These are phyloP conservation scores for Fusarium sp. DNA, from an alignment of 2,329 filamentous ascomycete genomes.

Conservation along the genomic window DNA sequence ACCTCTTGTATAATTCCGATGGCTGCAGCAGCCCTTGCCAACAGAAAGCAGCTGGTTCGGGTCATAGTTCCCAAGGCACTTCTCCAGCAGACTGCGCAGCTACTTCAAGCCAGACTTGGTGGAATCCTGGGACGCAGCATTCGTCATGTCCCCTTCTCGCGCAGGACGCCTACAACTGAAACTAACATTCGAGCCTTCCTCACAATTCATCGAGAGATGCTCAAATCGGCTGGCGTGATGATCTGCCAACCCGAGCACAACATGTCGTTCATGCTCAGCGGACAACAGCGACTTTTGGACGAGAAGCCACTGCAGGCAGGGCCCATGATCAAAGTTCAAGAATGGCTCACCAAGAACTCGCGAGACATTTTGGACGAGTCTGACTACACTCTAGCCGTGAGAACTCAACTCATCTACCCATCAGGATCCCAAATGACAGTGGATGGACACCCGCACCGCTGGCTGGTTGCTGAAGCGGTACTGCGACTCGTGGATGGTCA, in stretches of 20 bases:
- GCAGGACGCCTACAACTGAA: constrained; percentile 53
- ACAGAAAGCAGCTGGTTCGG: constrained; percentile 61
- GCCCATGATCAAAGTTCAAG: constrained; percentile 64
- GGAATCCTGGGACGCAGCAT: constrained; percentile 65
- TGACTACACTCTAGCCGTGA: constrained; percentile 66
- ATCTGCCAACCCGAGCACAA: constrained; percentile 73
- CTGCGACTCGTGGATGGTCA: constrained; percentile 58
- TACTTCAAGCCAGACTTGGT: constrained; percentile 66
- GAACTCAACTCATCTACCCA: constrained; percentile 70
- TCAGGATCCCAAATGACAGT: constrained; percentile 62
- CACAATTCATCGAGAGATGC: constrained; percentile 54
- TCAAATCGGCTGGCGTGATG: constrained; percentile 62
- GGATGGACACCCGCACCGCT: constrained; percentile 67
- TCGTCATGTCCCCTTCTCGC: constrained; percentile 69
- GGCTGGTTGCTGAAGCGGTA: constrained; percentile 59
- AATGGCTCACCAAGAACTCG: constrained; percentile 61
- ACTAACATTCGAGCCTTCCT: constrained; percentile 48
- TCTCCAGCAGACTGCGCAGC: constrained; percentile 67
- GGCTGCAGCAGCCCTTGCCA: constrained; percentile 58
- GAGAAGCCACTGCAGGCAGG: constrained; percentile 56
- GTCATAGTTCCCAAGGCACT: constrained; percentile 70
- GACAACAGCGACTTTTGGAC: constrained; percentile 67
- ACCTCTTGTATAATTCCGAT: constrained; percentile 69
- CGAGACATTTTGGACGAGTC: constrained; percentile 76
- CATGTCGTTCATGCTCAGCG: constrained; percentile 73